Evolutionary conservation across 2,329 filamentous ascomycete genomes (phyloP).

Genomic region (Xylaria arbuscula): DNA sequence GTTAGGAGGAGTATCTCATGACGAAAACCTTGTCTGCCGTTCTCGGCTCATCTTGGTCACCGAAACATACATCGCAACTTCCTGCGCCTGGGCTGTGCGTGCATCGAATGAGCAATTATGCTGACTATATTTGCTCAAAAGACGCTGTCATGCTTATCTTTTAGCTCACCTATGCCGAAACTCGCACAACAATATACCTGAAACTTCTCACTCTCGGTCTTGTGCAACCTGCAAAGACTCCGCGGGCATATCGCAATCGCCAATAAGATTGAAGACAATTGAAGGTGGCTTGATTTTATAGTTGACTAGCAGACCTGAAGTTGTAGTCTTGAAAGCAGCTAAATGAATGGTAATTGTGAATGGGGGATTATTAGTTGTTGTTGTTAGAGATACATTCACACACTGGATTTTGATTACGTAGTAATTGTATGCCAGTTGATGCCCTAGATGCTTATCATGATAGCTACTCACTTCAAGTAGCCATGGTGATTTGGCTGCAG

Average conservation of each 20-base stretch:
- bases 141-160: neutral
- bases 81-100: slow-evolving; percentile 6
- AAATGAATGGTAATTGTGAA: neutral
- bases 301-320: neutral
- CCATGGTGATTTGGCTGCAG: neutral
- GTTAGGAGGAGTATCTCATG: too few relatives aligned
- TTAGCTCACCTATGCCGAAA: slow-evolving; percentile 8
- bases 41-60: too few relatives aligned
- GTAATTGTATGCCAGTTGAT: neutral
- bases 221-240: too few relatives aligned
- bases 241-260: too few relatives aligned
- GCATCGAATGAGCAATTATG: slow-evolving; percentile 9
- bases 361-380: neutral
- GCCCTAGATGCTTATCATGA: neutral
- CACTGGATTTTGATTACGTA: neutral
- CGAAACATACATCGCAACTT: too few relatives aligned
- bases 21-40: too few relatives aligned
- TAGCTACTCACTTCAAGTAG: neutral
- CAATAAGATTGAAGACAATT: too few relatives aligned
- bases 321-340: neutral
- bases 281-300: too few relatives aligned
- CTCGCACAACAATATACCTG: neutral
- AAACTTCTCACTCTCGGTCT: too few relatives aligned
- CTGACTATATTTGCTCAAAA: neutral
- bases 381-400: neutral